phyloP scores from a whole-genome alignment of 2,329 filamentous ascomycete species.

The Xenosphaeropsis pyriputrescens region DNA sequence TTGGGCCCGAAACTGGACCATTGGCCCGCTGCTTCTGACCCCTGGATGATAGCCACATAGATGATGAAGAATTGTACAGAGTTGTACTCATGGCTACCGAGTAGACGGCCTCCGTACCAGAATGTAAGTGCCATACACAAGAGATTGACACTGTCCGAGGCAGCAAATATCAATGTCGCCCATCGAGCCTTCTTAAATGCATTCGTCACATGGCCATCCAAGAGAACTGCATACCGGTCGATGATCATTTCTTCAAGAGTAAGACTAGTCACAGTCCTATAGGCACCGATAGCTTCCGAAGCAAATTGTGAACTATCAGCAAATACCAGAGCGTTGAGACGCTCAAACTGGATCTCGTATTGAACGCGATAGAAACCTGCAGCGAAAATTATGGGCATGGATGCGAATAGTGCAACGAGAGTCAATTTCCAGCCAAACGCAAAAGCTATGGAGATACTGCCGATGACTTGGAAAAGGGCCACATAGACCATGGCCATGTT shows the following conservation, averaged over 20 bases:
- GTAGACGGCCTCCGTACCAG: slow-evolving; percentile 32
- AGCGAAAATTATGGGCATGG: slow-evolving; percentile 31
- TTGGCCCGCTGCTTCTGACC: slow-evolving; percentile 35
- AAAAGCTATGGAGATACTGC: slow-evolving; percentile 52
- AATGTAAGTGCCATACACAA: slow-evolving; percentile 43
- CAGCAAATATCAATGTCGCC: slow-evolving; percentile 34
- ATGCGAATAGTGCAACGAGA: slow-evolving; percentile 48
- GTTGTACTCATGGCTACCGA: slow-evolving; percentile 24
- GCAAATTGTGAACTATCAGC: slow-evolving; percentile 48
- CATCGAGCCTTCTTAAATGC: slow-evolving; percentile 32
- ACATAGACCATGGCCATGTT: slow-evolving; percentile 48
- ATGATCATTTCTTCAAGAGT: slow-evolving; percentile 45
- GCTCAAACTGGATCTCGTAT: slow-evolving; percentile 40
- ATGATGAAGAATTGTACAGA: slow-evolving; percentile 35
- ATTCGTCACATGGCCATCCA: slow-evolving; percentile 29
- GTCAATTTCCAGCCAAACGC: slow-evolving; percentile 66
- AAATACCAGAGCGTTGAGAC: slow-evolving; percentile 41
- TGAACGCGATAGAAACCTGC: slow-evolving; percentile 32
- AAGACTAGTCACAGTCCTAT: slow-evolving; percentile 44
- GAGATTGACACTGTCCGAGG: slow-evolving; percentile 38
- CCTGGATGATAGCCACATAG: slow-evolving; percentile 34
- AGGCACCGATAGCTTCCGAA: slow-evolving; percentile 44
- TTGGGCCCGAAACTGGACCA: slow-evolving; percentile 37
- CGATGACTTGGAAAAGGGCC: slow-evolving; percentile 49
- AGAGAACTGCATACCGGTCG: slow-evolving; percentile 28